A percentile compares a stretch with the other conserved stretches of the same genome.
phyloP scores from a whole-genome alignment of 129 eudicot genomes.

The Deinandra increscens region DNA sequence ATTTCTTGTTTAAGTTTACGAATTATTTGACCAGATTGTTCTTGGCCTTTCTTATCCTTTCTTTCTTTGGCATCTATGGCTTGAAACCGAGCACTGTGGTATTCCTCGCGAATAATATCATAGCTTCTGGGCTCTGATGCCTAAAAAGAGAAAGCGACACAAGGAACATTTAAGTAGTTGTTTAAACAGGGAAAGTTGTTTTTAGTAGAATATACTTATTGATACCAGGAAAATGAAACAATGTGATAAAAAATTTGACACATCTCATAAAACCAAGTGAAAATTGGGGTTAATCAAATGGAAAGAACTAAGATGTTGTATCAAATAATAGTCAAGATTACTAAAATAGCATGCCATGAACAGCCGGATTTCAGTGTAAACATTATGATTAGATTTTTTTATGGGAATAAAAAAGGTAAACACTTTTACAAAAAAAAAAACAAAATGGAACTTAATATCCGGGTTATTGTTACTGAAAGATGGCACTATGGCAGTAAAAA shows the following conservation, averaged over 20 bases:
- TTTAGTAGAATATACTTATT: background rate
- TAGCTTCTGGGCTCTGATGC: conserved; percentile 50
- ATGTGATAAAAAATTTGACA: conserved; percentile 3
- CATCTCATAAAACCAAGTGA: background rate
- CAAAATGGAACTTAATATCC: background rate
- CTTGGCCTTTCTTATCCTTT: conserved; percentile 71
- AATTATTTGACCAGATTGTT: conserved; percentile 74
- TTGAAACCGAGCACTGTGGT: conserved; percentile 71
- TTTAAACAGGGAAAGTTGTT: background rate
- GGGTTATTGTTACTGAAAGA: background rate
- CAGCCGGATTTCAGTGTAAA: background rate
- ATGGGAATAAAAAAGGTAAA: background rate
- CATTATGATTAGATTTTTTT: background rate
- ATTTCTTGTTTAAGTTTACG: conserved; percentile 91
- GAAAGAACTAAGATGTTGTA: background rate
- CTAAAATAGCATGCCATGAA: background rate
- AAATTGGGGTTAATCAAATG: background rate
- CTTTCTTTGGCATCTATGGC: conserved; percentile 76
- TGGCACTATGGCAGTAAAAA: background rate
- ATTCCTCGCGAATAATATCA: conserved; percentile 70
- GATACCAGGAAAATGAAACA: background rate
- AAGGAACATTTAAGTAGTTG: background rate
- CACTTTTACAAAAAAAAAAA: background rate
- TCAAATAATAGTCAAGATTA: background rate
- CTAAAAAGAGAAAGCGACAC: conserved; percentile 34